phyloP scores from a whole-genome alignment of 768 basidiomycete species.

The Boletus fagicola region DNA sequence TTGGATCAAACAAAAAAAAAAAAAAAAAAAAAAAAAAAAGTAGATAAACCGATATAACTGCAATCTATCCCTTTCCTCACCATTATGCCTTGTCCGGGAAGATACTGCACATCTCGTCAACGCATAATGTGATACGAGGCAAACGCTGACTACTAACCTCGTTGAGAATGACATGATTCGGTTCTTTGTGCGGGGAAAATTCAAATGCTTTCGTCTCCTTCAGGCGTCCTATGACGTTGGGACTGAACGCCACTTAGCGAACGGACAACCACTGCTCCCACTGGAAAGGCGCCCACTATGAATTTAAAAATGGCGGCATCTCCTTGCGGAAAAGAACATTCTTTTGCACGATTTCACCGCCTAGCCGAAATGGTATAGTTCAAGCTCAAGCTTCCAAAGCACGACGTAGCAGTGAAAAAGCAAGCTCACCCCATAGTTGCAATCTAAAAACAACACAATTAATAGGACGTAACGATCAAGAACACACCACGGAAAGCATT shows the following conservation, averaged over 20 bases:
- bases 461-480: neutral
- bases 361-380: conserved; percentile 33
- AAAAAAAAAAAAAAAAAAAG: neutral
- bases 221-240: conserved; percentile 73
- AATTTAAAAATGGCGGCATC: conserved; percentile 66
- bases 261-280: conserved; percentile 3
- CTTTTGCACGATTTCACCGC: conserved; percentile 72
- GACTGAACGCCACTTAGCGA: conserved; percentile 46
- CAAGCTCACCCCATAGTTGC: conserved; percentile 65
- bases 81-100: conserved; percentile 91
- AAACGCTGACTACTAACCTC: conserved; percentile 48
- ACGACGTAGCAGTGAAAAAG: neutral
- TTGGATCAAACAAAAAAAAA: conserved; percentile 29
- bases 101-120: conserved; percentile 52
- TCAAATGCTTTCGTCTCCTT: conserved; percentile 60
- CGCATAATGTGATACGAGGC: conserved; percentile 4
- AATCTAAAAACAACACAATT: conserved; percentile 41
- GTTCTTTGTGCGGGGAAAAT: conserved; percentile 59
- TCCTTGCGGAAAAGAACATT: conserved; percentile 65
- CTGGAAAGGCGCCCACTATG: conserved; percentile 49
- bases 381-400: neutral
- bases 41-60: conserved; percentile 3
- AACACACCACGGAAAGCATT: conserved; percentile 1
- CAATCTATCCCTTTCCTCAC: conserved; percentile 41
- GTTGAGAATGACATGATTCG: conserved; percentile 90